Conservation (phyloP, 2,329 filamentous ascomycete species). For the Colletotrichum higginsianum region DNA sequence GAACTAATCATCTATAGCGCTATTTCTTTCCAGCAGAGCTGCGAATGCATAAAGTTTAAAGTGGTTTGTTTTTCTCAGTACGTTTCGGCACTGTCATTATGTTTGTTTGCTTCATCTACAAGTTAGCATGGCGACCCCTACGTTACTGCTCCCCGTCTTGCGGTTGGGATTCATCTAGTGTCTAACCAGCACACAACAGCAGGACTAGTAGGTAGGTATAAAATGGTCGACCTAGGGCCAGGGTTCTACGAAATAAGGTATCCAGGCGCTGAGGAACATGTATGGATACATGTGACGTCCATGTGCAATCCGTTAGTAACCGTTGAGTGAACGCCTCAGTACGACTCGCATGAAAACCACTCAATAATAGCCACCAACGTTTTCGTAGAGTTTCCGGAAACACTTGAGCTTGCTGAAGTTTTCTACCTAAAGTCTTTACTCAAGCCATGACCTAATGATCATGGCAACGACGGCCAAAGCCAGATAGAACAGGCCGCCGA, state of each 20-base stretch:
- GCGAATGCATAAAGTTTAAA: background rate
- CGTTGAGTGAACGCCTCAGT: too few species aligned
- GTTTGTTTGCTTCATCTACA: background rate
- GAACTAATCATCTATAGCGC: too few species aligned
- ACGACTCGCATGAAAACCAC: background rate
- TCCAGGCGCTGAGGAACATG: too few species aligned
- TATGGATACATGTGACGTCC: too few species aligned
- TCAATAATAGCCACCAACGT: too few species aligned
- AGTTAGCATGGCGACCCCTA: background rate
- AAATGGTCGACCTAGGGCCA: too few species aligned
- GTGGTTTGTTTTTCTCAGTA: background rate
- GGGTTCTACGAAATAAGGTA: too few species aligned
- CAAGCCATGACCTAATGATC: background rate
- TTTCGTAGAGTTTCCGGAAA: too few species aligned
- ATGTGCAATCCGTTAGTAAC: too few species aligned
- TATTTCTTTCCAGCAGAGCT: background rate
- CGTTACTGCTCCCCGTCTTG: background rate
- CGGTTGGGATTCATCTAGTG: background rate
- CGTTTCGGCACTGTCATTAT: background rate
- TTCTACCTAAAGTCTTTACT: background rate
- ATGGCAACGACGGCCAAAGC: constrained; percentile 1
- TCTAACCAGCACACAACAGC: too few species aligned
- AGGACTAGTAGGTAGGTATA: too few species aligned
- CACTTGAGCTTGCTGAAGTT: background rate
- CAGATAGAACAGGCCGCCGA: constrained; percentile 12